Base-by-base conservation (phyloP, 345 rosid species). In the Excoecaria cochinchinensis region DNA sequence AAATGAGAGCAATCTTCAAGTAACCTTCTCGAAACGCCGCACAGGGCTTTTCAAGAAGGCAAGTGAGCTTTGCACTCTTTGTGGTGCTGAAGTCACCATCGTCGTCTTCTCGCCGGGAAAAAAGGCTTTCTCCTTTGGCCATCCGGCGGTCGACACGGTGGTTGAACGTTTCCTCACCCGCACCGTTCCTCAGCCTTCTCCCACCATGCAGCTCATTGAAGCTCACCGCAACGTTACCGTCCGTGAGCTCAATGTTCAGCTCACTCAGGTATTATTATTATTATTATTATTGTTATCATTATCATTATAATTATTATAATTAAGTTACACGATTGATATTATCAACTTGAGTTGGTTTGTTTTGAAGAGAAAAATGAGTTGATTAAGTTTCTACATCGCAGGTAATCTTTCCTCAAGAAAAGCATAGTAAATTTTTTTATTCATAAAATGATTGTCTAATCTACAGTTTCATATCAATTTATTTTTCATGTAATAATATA, bases 201-300 rank as follows among this genome's bases (percentile, higher is more conserved):
- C 72, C 21, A 59, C 86, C n/a, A 59, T 52, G 69, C 84, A 82
- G 62, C 80, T 89, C 66, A 24, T 87, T 6, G 89, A 87, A 71
- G 88, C 85, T 47, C 89, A 73, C 62, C 81, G 86, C 22, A 85
- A 85, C 9, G 86, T 82, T 3, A 55, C 65, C 36, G 68, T 85
- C 19, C 82, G 81, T 4, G 84, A 89, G 22, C 93, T 89, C 60
- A 90, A 90, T 74, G n/a, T 31, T 17, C 77, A 71, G 52, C 66
- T 77, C 65, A 70, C 80, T 55, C 81, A 77, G 73, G 85, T 80
- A 62, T 31, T 31, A 31, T 31, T 31, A 31, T 31, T 31, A 31
- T 31, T 31, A 31, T 31, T 31, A 31, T 31, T 31, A 31, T 31
- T n/a, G n/a, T n/a, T n/a, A n/a, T n/a, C n/a, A n/a, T n/a, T 80